Evolutionary conservation across 2,329 filamentous ascomycete species (phyloP).

Genomic region (Nannizziopsis barbatae): DNA sequence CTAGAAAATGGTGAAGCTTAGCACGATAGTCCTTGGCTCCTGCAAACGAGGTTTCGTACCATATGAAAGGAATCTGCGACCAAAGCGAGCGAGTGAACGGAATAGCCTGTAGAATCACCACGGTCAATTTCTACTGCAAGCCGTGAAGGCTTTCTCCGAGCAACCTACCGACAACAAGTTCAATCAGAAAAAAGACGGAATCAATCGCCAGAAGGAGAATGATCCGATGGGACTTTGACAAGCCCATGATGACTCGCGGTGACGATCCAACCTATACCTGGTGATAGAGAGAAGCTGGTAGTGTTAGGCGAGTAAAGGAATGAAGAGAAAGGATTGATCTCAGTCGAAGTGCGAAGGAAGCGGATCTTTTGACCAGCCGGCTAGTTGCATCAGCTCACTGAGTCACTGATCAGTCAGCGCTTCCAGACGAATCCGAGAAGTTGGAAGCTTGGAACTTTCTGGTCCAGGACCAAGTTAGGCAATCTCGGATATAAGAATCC

Average conservation of each 20-base stretch:
- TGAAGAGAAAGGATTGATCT: neutral
- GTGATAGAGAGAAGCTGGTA: neutral
- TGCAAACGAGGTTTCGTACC: conserved; percentile 43
- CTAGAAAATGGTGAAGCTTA: conserved; percentile 32
- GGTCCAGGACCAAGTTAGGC: no score
- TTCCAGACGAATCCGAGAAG: no score
- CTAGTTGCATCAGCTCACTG: no score
- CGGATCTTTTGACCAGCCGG: neutral
- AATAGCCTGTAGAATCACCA: conserved; percentile 47
- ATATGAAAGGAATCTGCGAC: conserved; percentile 98
- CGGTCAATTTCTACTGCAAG: neutral
- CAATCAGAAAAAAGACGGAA: conserved; percentile 76
- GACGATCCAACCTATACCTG: neutral
- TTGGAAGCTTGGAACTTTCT: no score
- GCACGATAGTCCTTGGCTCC: neutral
- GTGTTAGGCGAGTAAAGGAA: neutral
- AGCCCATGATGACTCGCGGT: conserved; percentile 49
- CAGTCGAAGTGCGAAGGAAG: neutral
- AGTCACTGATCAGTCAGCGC: no score
- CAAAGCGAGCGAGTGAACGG: conserved; percentile 80
- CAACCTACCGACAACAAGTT: conserved; percentile 58
- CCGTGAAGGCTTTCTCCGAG: neutral
- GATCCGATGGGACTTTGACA: conserved; percentile 88
- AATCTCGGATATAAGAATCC: no score
- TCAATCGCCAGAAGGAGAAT: conserved; percentile 88